Conservation (phyloP, 495 filamentous ascomycete genomes). For the Xylaria palmicola region DNA sequence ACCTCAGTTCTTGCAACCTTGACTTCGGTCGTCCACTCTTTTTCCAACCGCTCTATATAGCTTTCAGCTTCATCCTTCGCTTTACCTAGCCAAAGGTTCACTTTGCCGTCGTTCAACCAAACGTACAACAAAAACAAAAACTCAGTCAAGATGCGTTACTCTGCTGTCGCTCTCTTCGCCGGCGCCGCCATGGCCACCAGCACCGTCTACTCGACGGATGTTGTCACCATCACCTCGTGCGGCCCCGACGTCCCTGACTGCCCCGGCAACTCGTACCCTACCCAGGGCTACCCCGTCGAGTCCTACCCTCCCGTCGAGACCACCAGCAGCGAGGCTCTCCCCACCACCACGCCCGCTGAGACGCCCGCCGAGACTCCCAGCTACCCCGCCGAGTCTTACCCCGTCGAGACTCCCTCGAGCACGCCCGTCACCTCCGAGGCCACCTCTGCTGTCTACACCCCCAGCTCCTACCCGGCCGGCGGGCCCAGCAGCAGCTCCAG, state of each 20-base stretch:
- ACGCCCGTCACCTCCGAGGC: neutral
- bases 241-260: constrained; percentile 51
- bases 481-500: constrained; percentile 11
- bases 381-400: constrained; percentile 8
- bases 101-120: constrained; percentile 34
- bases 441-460: constrained; percentile 6
- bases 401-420: neutral
- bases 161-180: constrained; percentile 50
- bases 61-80: constrained; percentile 42
- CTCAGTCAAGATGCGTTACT: constrained; percentile 56
- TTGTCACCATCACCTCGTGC: constrained; percentile 58
- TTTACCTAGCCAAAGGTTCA: constrained; percentile 28
- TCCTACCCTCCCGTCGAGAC: constrained; percentile 15
- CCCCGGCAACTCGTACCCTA: constrained; percentile 39
- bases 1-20: constrained; percentile 45
- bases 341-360: neutral
- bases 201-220: constrained; percentile 57
- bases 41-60: constrained; percentile 37
- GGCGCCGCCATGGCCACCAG: constrained; percentile 48
- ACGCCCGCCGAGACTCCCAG: neutral
- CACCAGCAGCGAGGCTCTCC: too few species aligned
- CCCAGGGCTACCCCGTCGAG: constrained; percentile 13
- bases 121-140: constrained; percentile 30
- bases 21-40: constrained; percentile 65
- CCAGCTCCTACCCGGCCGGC: constrained; percentile 8